Evolutionary conservation across 129 eudicot genomes (phyloP).

Genomic region (Oenanthe sinensis): DNA sequence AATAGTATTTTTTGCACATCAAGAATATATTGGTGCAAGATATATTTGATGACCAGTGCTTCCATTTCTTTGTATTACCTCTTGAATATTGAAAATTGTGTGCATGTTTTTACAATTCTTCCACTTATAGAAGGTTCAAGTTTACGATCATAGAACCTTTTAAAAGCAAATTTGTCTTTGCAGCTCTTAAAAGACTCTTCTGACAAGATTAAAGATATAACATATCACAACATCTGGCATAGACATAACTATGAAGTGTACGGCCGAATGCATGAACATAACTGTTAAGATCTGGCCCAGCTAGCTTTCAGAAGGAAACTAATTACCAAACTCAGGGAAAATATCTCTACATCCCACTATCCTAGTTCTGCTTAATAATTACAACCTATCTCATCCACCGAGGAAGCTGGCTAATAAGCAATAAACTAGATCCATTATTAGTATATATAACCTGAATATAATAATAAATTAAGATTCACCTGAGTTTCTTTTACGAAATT

Average conservation of each 20-base stretch:
- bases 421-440: no score
- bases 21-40: background rate
- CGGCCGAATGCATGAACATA: background rate
- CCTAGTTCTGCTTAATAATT: no score
- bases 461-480: background rate
- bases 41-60: background rate
- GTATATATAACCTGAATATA: no score
- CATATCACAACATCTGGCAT: background rate
- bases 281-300: background rate
- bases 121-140: background rate
- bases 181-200: background rate
- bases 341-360: background rate
- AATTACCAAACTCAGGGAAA: background rate
- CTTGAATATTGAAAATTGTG: background rate
- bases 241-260: background rate
- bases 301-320: background rate
- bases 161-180: background rate
- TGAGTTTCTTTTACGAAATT: background rate
- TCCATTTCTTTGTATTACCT: background rate
- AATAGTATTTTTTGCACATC: background rate
- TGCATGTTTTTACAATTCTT: background rate
- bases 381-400: no score
- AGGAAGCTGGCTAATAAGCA: no score
- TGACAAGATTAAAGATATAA: background rate
- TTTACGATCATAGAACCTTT: background rate